Percentiles rank a stretch among this genome's conserved stretches.
Evolutionary conservation across 805 yeast species (phyloP).

Genomic region (Candida xyloterini): DNA sequence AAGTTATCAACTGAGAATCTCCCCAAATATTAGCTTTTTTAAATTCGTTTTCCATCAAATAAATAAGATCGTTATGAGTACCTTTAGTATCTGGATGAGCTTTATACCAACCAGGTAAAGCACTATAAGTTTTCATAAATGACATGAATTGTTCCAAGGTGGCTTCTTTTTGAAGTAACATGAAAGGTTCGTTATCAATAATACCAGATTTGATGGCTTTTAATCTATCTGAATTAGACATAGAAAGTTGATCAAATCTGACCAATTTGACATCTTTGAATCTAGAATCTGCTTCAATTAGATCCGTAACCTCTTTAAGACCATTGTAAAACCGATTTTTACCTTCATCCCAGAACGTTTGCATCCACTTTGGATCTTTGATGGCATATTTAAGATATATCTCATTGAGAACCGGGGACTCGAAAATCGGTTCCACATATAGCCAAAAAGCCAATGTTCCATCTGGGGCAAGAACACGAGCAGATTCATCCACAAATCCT

Average conservation of each 20-base stretch:
- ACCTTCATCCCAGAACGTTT: conserved; percentile 49
- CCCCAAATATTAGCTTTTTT: conserved; percentile 38
- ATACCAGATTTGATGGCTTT: conserved; percentile 2
- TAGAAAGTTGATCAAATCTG: conserved; percentile 12
- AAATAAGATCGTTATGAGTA: conserved; percentile 19
- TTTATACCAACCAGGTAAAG: conserved; percentile 26
- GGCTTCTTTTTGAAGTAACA: conserved; percentile 19
- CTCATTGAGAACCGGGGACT: conserved; percentile 49
- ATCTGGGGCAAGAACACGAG: conserved; percentile 45
- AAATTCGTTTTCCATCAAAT: conserved; percentile 20
- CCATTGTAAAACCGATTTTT: conserved; percentile 36
- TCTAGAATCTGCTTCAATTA: conserved; percentile 22
- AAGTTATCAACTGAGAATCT: conserved; percentile 42
- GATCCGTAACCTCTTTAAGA: conserved; percentile 20
- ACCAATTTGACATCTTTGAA: conserved; percentile 28
- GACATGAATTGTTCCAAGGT: conserved; percentile 20
- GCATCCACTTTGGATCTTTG: conserved; percentile 45
- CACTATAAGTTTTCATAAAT: conserved; percentile 25
- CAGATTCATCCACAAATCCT: conserved; percentile 35
- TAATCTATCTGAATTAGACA: conserved; percentile 1
- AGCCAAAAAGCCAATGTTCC: conserved; percentile 80
- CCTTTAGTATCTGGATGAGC: conserved; percentile 18
- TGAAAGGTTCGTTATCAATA: conserved; percentile 9
- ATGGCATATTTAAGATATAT: conserved; percentile 51
- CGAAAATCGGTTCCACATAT: conserved; percentile 62